These are phyloP conservation scores for Talaromyces marneffei DNA, from an alignment of 2,329 filamentous ascomycete genomes.

Conservation along the genomic window DNA sequence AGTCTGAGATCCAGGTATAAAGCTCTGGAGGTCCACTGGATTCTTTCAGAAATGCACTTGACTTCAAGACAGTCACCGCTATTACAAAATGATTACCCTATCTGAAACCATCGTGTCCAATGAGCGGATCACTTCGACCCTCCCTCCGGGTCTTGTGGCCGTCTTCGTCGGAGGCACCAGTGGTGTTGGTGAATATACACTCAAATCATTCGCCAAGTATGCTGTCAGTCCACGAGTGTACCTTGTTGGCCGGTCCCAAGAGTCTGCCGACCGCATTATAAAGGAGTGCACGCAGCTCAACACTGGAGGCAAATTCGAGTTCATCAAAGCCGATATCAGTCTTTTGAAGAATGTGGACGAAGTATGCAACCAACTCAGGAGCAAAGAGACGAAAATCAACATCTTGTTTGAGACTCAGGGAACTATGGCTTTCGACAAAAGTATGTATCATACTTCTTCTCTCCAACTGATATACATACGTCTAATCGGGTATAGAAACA, in stretches of 20 bases:
- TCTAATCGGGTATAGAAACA: constrained; percentile 43
- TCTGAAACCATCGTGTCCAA: not conserved
- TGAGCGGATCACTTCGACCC: not conserved
- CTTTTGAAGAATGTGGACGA: constrained; percentile 31
- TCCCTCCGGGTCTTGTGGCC: not conserved
- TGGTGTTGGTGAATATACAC: constrained; percentile 47
- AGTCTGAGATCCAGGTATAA: not conserved
- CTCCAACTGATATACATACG: not conserved
- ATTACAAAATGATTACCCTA: not conserved
- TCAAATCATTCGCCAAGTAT: constrained; percentile 43
- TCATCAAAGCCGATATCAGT: constrained; percentile 31
- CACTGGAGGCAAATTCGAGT: constrained; percentile 21
- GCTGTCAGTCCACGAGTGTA: constrained; percentile 43
- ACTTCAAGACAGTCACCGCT: not conserved
- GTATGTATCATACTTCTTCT: not conserved
- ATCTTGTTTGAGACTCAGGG: constrained; percentile 34
- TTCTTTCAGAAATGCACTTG: not conserved
- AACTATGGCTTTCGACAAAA: constrained; percentile 19
- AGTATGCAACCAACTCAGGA: constrained; percentile 27
- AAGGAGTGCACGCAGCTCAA: constrained; percentile 30
- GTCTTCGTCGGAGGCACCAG: constrained; percentile 42
- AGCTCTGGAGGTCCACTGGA: not conserved
- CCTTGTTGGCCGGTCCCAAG: constrained; percentile 42
- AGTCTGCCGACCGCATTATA: constrained; percentile 40
- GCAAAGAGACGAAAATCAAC: constrained; percentile 30